Evolutionary conservation across 768 basidiomycete species (phyloP).

Genomic region (Tulasnella sp.): DNA sequence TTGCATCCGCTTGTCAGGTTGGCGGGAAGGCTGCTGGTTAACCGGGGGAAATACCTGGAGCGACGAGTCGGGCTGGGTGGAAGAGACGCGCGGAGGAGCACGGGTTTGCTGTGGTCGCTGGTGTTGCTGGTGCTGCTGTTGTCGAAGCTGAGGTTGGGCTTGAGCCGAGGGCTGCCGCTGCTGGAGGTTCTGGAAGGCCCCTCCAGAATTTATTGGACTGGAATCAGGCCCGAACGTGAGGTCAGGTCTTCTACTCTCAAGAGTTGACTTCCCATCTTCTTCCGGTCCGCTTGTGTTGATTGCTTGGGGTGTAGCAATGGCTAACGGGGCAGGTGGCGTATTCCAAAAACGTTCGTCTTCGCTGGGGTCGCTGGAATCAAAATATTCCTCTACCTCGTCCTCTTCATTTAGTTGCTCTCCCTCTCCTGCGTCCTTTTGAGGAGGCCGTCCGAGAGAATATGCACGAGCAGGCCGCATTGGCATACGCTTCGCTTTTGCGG

Average conservation of each 20-base stretch:
- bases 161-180: too few relatives aligned
- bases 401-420: neutral
- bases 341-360: slow-evolving; percentile 25
- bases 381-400: slow-evolving; percentile 9
- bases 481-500: slow-evolving; percentile 8
- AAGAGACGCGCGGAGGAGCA: neutral
- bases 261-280: neutral
- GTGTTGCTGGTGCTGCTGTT: neutral
- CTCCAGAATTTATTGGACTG: too few relatives aligned
- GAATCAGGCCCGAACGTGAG: too few relatives aligned
- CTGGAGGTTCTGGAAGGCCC: too few relatives aligned
- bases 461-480: slow-evolving; percentile 8
- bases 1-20: too few relatives aligned
- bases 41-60: neutral
- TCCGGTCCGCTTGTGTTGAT: neutral
- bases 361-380: neutral
- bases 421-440: neutral
- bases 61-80: neutral
- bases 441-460: neutral
- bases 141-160: too few relatives aligned
- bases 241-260: slow-evolving; percentile 6
- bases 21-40: neutral
- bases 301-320: slow-evolving; percentile 4
- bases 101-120: slow-evolving; percentile 3
- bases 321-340: neutral